These are phyloP conservation scores for Paramecium tetraurelia DNA, from an alignment of 73 alveolate genomes.

Conservation along the genomic window DNA sequence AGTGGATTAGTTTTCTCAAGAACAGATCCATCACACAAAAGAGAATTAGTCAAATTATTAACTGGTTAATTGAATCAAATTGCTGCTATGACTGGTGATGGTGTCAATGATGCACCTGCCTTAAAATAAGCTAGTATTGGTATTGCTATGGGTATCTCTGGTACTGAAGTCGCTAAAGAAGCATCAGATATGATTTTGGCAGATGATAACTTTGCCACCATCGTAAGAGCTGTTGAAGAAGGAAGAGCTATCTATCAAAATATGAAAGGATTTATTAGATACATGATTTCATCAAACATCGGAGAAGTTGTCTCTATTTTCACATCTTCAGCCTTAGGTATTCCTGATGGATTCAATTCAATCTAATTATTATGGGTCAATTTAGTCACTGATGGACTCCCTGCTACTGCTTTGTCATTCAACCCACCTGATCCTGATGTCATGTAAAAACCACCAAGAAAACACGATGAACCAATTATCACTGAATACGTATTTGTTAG, in stretches of 20 bases:
- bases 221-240: slow-evolving; percentile 98
- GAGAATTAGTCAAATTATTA: slow-evolving; percentile 77
- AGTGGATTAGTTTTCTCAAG: slow-evolving; percentile 78
- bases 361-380: slow-evolving; percentile 99
- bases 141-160: slow-evolving; percentile 99
- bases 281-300: slow-evolving; percentile 96
- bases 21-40: slow-evolving; percentile 93
- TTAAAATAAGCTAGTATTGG: slow-evolving; percentile 98
- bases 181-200: slow-evolving; percentile 98
- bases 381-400: slow-evolving; percentile 98
- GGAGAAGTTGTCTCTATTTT: slow-evolving; percentile 98
- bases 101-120: slow-evolving; percentile 99
- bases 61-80: slow-evolving; percentile 70
- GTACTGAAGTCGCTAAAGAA: slow-evolving; percentile 99
- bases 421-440: slow-evolving; percentile 99
- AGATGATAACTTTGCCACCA: slow-evolving; percentile 98
- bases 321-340: slow-evolving; percentile 98
- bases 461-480: slow-evolving; percentile 75
- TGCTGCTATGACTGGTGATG: slow-evolving; percentile 99
- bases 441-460: slow-evolving; percentile 92
- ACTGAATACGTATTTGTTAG: slow-evolving; percentile 74
- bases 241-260: slow-evolving; percentile 98
- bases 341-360: slow-evolving; percentile 97
- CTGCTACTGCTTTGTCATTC: slow-evolving; percentile 96
- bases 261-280: slow-evolving; percentile 98